These are phyloP conservation scores for Meyerozyma elateridarum DNA, from an alignment of 1,139 yeast species.

Conservation along the genomic window DNA sequence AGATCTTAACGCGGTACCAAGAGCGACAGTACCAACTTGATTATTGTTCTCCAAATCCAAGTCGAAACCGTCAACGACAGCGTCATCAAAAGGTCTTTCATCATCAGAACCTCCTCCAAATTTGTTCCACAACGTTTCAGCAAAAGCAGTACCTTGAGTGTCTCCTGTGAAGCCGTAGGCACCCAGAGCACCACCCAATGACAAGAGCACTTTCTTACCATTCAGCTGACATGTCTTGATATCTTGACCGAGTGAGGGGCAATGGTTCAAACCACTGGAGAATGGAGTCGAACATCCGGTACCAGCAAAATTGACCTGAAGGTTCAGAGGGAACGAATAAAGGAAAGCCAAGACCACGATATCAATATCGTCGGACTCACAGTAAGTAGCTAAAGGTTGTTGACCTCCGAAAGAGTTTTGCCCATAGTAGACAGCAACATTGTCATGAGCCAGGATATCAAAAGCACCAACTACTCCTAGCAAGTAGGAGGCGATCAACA, in stretches of 20 bases:
- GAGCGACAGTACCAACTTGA: constrained; percentile 54
- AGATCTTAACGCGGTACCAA: constrained; percentile 56
- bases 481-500: not conserved
- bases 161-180: constrained; percentile 68
- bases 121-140: constrained; percentile 73
- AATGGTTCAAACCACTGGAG: constrained; percentile 53
- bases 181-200: constrained; percentile 88
- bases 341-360: constrained; percentile 71
- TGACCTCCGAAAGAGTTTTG: constrained; percentile 81
- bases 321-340: constrained; percentile 47
- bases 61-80: constrained; percentile 44
- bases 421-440: constrained; percentile 85
- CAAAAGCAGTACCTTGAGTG: constrained; percentile 61
- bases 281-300: constrained; percentile 57
- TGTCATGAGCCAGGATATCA: constrained; percentile 3
- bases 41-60: constrained; percentile 42
- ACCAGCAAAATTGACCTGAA: constrained; percentile 59
- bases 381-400: constrained; percentile 58
- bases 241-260: constrained; percentile 66
- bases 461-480: constrained; percentile 1
- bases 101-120: constrained; percentile 72
- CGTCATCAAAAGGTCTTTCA: constrained; percentile 70
- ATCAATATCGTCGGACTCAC: constrained; percentile 65
- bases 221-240: constrained; percentile 74
- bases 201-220: constrained; percentile 75